Evolutionary conservation across 495 filamentous ascomycete species (phyloP), one percentile per base, ranked within the genome.

Genomic region (Jackrogersella multiformis): DNA sequence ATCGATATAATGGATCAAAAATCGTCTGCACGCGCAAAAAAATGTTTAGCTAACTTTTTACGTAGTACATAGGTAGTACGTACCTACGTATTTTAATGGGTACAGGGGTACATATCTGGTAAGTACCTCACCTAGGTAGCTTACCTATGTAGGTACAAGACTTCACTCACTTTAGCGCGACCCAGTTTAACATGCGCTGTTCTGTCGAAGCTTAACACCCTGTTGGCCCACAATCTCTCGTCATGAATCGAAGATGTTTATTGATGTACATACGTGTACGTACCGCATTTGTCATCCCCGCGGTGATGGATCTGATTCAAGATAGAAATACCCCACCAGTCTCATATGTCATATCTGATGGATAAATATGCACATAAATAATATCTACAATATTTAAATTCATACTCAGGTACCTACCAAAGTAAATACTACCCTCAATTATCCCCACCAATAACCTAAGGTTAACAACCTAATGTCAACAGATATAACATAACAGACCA

Each of bases 161-260:
- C 32, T 54, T 44, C 45, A 51, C 38, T 26, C 52, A 48, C 55
- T 49, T 18, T 57, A 68, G 57, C 53, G 36, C 20, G 62, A 57
- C 61, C 70, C 63, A 68, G 44, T 61, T 75, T 75, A 68, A 69
- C 57, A 59, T 68, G 56, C 62, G 70, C 61, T 72, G 62, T 55
- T 57, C 52, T 60, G 51, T 55, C 21, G 56, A 59, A 53, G 52
- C 52, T 64, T 59, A 32, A 44, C 39, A 34, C 65, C 65, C 53
- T 56, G 65, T 62, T 54, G 66, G 66, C 66, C 66, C 66, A 64
- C 66, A 59, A 59, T 35, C 59, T 58, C 54, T 68, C 59, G 54
- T 64, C 59, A 69, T 63, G 53, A 58, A 10, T 58, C 32, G 7
- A 15, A 21, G 32, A 24, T 5, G 41, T 26, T 49, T 51, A 48